Evolutionary conservation across 352 stramenopile genomes (phyloP).

Genomic region (Phytophthora megakarya): DNA sequence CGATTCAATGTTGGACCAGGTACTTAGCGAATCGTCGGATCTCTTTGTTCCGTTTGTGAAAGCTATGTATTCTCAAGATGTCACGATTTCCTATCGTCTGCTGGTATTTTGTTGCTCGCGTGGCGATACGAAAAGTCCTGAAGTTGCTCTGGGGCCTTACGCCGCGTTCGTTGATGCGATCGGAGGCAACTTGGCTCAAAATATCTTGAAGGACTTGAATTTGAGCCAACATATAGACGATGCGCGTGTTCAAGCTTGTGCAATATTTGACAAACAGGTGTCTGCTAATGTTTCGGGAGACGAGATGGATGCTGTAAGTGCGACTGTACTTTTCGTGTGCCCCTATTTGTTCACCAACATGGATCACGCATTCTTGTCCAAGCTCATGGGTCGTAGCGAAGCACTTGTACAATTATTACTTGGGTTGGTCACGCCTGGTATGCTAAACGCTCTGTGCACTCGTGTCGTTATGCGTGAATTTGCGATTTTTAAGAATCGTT

Average conservation of each 20-base stretch:
- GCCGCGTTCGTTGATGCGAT: slow-evolving; percentile 64
- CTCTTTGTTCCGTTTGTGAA: slow-evolving; percentile 82
- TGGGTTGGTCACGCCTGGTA: slow-evolving; percentile 60
- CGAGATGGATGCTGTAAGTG: slow-evolving; percentile 71
- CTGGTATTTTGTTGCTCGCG: slow-evolving; percentile 79
- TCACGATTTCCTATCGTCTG: slow-evolving; percentile 75
- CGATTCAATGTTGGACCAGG: slow-evolving; percentile 83
- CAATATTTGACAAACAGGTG: slow-evolving; percentile 49
- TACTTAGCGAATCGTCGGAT: slow-evolving; percentile 68
- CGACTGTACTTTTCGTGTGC: slow-evolving; percentile 55
- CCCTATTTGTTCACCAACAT: slow-evolving; percentile 78
- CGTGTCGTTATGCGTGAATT: slow-evolving; percentile 81
- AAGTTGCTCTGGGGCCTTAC: slow-evolving; percentile 67
- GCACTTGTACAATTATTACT: slow-evolving; percentile 71
- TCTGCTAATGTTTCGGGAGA: slow-evolving; percentile 36
- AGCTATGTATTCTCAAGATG: slow-evolving; percentile 75
- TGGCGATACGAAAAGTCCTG: slow-evolving; percentile 51
- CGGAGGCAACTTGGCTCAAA: slow-evolving; percentile 50
- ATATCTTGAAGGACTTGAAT: slow-evolving; percentile 71
- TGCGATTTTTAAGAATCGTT: slow-evolving; percentile 66
- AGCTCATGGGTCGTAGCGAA: slow-evolving; percentile 67
- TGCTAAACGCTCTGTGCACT: slow-evolving; percentile 60
- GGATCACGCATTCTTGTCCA: slow-evolving; percentile 62
- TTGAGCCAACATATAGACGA: slow-evolving; percentile 84
- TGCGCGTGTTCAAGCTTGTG: slow-evolving; percentile 62